Evolutionary conservation across 2,329 filamentous ascomycete species (phyloP).

Genomic region (Xylaria sp.): DNA sequence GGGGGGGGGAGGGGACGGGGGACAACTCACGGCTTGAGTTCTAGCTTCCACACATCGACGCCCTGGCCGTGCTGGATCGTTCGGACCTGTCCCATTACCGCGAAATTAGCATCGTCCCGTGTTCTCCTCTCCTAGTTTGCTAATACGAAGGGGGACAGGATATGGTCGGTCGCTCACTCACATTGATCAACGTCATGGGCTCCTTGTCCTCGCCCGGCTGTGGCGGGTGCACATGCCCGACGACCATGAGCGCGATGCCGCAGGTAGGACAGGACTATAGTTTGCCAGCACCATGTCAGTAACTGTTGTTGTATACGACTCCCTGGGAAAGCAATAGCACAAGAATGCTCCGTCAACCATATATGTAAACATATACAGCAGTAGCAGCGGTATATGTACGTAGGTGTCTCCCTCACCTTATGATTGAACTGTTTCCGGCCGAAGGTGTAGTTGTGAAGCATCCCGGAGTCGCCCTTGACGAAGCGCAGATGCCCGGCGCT

Average conservation of each 20-base stretch:
- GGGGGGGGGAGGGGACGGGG: too few relatives aligned
- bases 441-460: slow-evolving; percentile 50
- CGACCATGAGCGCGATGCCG: slow-evolving; percentile 46
- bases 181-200: slow-evolving; percentile 46
- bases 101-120: slow-evolving; percentile 5
- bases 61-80: slow-evolving; percentile 44
- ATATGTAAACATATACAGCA: too few relatives aligned
- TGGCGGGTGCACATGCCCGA: slow-evolving; percentile 24
- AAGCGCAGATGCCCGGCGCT: slow-evolving; percentile 42
- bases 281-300: slow-evolving; percentile 7
- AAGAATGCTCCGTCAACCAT: too few relatives aligned
- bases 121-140: background rate
- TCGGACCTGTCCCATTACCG: too few relatives aligned
- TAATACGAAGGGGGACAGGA: background rate
- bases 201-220: slow-evolving; percentile 33
- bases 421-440: slow-evolving; percentile 42
- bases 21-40: slow-evolving; percentile 40
- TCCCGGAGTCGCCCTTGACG: slow-evolving; percentile 48
- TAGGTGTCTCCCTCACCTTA: slow-evolving; percentile 40
- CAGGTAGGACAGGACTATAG: slow-evolving; percentile 57
- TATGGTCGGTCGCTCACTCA: slow-evolving; percentile 28
- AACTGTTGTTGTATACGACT: background rate
- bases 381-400: background rate
- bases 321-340: too few relatives aligned
- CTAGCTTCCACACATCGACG: slow-evolving; percentile 46